Evolutionary conservation across 75 land plant genomes (phyloP), one percentile per base, ranked within the genome.

Genomic region (Pseudotsuga menziesii): DNA sequence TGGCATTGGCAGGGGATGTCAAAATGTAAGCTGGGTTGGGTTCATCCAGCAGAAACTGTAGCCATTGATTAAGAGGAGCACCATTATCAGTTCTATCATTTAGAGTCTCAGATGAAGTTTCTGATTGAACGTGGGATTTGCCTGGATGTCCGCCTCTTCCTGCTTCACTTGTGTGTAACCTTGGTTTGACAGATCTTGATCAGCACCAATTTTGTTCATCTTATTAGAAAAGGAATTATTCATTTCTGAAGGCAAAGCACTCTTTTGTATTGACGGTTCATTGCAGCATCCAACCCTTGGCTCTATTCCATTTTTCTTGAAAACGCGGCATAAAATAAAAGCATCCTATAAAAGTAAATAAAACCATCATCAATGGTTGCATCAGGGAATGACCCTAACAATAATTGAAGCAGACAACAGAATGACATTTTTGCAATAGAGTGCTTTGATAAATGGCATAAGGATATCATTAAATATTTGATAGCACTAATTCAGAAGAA

Each of bases 271-370:
- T 72, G 23, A 52, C n/a, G 52, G 4, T n/a, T 56, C 58, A 19
- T n/a, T 41, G 11, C 32, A 14, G 19, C 60, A 78, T 26, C 67
- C 81, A 54, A 59, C 76, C 57, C 60, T 79, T 3, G 77, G 55
- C 23, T 62, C 78, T 3, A 57, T 48, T 12, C 80, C 78, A 44
- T 76, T 79, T 29, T 29, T 1, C 32, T 29, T 29, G 32, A 29
- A 29, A n/a, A 79, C 64, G 8, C 55, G 79, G 23, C 75, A 72
- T 2, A 79, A 73, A 0, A 79, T 78, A 32, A 29, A 29, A 29
- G 32, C 32, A 29, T 29, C 81, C 81, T 79, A 79, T 32, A 27
- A 64, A 64, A 29, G 69, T 17, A 32, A 19, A 32, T 19, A 8
- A 64, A 26, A 17, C 15, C 16, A 35, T 19, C 41, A 35, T 64